Evolutionary conservation across 495 filamentous ascomycete species (phyloP), one percentile per base, ranked within the genome.

Genomic region (Delitschia confertaspora): DNA sequence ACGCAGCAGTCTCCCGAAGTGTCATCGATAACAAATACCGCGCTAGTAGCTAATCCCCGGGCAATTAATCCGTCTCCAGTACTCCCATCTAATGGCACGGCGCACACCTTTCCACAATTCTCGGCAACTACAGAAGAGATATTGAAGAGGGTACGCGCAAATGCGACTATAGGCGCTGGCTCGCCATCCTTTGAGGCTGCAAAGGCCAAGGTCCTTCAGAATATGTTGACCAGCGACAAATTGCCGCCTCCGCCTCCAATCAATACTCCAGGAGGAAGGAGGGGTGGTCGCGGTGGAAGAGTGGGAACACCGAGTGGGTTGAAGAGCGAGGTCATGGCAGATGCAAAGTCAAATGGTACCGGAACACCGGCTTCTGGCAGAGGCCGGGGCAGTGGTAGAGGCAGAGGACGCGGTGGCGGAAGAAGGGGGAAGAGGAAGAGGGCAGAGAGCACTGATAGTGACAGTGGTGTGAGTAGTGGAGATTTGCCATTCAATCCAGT

Each of bases 241-340:
- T 36, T 65, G 24, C 49, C 49, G 2, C 45, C 55, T 16, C 54
- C 55, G 7, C 40, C 53, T n/a, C 42, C 51, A 29, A 30, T 49
- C 27, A 21, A 45, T n/a, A 37, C 21, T 30, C n/a, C n/a, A n/a
- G 38, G 42, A 9, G 38, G 48, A 17, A 37, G 47, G 36, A 35
- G 58, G 17, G 47, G 55, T 4, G 33, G 60, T 52, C 34, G 63
- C 46, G 23, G 67, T 60, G 45, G 59, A 55, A 11, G 67, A 56
- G 27, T 58, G 59, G 25, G 70, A 61, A 49, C 70, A 65, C 51
- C 65, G 60, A 33, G 68, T 61, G 6, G 68, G 69, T 35, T 68
- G 65, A 23, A 62, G 45, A 47, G 34, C 8, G 42, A 44, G 24
- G 16, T 43, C 16, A 47, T 18, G 5, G 27, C 21, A 32, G 32